Base-by-base conservation (phyloP, 2,329 filamentous ascomycete genomes). In the Ceratocystis cacaofunesta region DNA sequence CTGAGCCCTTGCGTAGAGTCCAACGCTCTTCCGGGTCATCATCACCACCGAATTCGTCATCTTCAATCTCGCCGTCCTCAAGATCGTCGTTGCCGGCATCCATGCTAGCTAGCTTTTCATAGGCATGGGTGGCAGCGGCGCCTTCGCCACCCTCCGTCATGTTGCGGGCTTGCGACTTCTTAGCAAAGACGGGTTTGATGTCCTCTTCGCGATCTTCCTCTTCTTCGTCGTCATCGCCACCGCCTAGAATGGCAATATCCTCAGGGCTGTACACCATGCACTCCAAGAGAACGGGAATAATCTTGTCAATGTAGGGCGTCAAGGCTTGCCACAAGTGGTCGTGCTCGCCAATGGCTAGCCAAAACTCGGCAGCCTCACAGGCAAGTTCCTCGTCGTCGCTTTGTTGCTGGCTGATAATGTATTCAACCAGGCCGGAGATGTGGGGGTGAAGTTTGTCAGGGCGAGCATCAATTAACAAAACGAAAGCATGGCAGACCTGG, bases 231-330 rank as follows among this genome's bases (percentile, higher is more conserved):
- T 92, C 88, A 22, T 87, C 89, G 68, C 90, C 90, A 8, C 86
- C 88, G 68, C 92, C 91, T 6, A 97, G 79, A 62, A 91, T 80
- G 43, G 89, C 82, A 70, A 96, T 94, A 69, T 97, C 94, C 70
- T 99, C 94, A 69, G 94, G 90, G 71, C 88, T 89, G 74, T 97
- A 99, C 1, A 97, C 85, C 92, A 99, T 99, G 73, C 90, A 95
- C 69, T 94, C 85, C 6, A 99, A 82, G 63, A 99, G 78, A 1
- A 96, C 88, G 0, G 94, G 94, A 36, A 99, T 87, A 69, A 97
- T 92, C 74, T 89, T 89, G 69, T 82, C 76, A 65, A 97, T 83
- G 72, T 89, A 89, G 0, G 91, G 91, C 7, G 82, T 85, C 58
- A 99, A 79, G 0, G 85, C 82, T 69, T 85, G 82, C 78, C 90